Evolutionary conservation across 805 yeast species (phyloP).

Genomic region (Lipomyces starkeyi): DNA sequence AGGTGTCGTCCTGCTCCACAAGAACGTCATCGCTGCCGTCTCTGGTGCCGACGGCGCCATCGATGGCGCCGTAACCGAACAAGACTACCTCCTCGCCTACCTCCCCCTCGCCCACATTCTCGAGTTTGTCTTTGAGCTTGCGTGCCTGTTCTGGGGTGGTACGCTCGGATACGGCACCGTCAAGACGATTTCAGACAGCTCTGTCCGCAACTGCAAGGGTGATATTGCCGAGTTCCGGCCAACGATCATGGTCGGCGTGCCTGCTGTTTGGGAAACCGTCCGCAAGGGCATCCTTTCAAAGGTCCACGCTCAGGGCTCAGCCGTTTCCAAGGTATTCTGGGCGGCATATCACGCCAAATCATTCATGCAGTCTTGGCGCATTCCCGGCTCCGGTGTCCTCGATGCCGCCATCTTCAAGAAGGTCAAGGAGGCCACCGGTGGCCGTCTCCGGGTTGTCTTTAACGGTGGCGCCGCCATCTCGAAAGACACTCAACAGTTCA

Average conservation of each 20-base stretch:
- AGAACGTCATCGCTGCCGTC: conserved; percentile 78
- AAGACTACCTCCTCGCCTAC: conserved; percentile 82
- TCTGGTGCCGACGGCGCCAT: conserved; percentile 71
- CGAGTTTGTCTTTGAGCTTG: conserved; percentile 86
- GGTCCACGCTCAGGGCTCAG: conserved; percentile 66
- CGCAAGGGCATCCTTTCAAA: conserved; percentile 88
- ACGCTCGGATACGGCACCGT: conserved; percentile 88
- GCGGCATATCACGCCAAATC: conserved; percentile 76
- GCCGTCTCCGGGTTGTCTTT: conserved; percentile 70
- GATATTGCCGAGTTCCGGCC: conserved; percentile 89
- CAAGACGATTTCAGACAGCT: conserved; percentile 83
- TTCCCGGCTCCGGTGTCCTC: conserved; percentile 75
- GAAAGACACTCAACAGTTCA: conserved; percentile 73
- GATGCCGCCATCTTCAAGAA: conserved; percentile 82
- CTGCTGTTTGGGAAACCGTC: conserved; percentile 96
- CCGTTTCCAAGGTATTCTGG: conserved; percentile 87
- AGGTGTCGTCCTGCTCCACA: conserved; percentile 75
- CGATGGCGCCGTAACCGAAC: conserved; percentile 60
- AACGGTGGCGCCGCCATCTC: conserved; percentile 96
- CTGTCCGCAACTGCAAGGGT: conserved; percentile 83
- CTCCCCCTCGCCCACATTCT: conserved; percentile 96
- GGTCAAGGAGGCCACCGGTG: conserved; percentile 94
- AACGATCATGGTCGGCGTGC: conserved; percentile 96
- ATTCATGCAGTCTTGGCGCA: conserved; percentile 63
- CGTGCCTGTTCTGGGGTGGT: conserved; percentile 87